These are phyloP conservation scores for Tetrapisispora pingtungensis DNA, from an alignment of 805 yeast species.

Conservation along the genomic window DNA sequence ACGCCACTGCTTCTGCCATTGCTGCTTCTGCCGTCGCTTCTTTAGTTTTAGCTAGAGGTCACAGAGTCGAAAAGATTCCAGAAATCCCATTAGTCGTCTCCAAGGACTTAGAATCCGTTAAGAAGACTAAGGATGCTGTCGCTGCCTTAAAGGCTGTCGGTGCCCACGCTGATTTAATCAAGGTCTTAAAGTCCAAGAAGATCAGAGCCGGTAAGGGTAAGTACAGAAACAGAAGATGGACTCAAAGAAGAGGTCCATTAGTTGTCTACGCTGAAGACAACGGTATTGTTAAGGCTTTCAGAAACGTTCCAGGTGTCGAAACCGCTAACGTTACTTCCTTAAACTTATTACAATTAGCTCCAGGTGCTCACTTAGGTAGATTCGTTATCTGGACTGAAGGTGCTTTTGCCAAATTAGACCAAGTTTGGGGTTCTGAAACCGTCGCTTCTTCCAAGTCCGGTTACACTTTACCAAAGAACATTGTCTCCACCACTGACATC, in stretches of 20 bases:
- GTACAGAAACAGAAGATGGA: slow-evolving; percentile 98
- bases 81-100: slow-evolving; percentile 98
- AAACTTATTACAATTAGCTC: slow-evolving; percentile 96
- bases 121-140: slow-evolving; percentile 97
- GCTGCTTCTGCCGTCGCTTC: slow-evolving; percentile 99
- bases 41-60: slow-evolving; percentile 98
- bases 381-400: slow-evolving; percentile 99
- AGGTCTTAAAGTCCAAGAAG: slow-evolving; percentile 97
- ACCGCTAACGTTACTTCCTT: slow-evolving; percentile 84
- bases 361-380: slow-evolving; percentile 99
- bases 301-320: slow-evolving; percentile 99
- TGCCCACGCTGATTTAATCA: slow-evolving; percentile 96
- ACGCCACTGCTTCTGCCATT: slow-evolving; percentile 98
- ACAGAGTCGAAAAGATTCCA: slow-evolving; percentile 96
- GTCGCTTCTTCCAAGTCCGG: slow-evolving; percentile 76
- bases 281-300: slow-evolving; percentile 96
- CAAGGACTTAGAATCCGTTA: slow-evolving; percentile 81
- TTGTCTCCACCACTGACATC: slow-evolving; percentile 90
- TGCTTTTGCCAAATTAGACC: slow-evolving; percentile 94
- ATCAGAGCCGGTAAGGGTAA: slow-evolving; percentile 99
- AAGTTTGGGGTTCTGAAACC: slow-evolving; percentile 92
- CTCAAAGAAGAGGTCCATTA: slow-evolving; percentile 99
- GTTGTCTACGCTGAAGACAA: slow-evolving; percentile 97
- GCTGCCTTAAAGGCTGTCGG: slow-evolving; percentile 97
- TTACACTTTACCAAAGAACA: slow-evolving; percentile 89